Evolutionary conservation across 225 moss, liverwort and hornwort species (phyloP).

Genomic region (Physcomitrellopsis africana): DNA sequence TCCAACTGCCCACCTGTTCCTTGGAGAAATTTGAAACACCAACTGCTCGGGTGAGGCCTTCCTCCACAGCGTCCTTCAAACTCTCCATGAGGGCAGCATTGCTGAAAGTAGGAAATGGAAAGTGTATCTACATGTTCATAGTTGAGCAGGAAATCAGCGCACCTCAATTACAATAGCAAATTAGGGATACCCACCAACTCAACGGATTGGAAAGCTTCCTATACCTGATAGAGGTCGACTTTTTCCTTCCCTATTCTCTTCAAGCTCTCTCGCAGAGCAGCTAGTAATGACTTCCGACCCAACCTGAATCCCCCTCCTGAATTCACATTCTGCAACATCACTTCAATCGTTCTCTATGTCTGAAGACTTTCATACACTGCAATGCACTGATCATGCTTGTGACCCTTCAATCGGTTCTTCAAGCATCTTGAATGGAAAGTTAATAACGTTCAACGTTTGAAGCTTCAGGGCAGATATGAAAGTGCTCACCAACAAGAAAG

Average conservation of each 20-base stretch:
- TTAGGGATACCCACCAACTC: not conserved
- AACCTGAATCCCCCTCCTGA: constrained; percentile 95
- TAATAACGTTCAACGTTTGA: not conserved
- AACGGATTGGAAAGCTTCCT: not conserved
- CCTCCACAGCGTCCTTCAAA: constrained; percentile 91
- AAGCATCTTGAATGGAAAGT: not conserved
- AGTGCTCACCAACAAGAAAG: constrained; percentile 82
- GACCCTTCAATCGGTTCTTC: not conserved
- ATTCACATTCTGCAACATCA: constrained; percentile 31
- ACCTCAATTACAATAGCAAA: constrained; percentile 6
- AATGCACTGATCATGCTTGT: not conserved
- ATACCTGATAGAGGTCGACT: constrained; percentile 89
- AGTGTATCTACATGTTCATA: constrained; percentile 74
- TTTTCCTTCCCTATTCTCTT: constrained; percentile 80
- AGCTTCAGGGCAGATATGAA: constrained; percentile 1
- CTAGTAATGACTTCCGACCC: constrained; percentile 83
- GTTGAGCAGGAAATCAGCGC: not conserved
- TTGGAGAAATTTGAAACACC: constrained; percentile 94
- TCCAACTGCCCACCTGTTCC: constrained; percentile 58
- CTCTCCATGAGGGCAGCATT: constrained; percentile 92
- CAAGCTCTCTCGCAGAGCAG: constrained; percentile 82
- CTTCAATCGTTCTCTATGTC: constrained; percentile 6
- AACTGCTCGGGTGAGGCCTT: constrained; percentile 83
- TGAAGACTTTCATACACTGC: no score
- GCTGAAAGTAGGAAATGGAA: constrained; percentile 85